Evolutionary conservation across 331 rosid species (phyloP), one percentile per base, ranked within the genome.

Genomic region (Quercus lobata): DNA sequence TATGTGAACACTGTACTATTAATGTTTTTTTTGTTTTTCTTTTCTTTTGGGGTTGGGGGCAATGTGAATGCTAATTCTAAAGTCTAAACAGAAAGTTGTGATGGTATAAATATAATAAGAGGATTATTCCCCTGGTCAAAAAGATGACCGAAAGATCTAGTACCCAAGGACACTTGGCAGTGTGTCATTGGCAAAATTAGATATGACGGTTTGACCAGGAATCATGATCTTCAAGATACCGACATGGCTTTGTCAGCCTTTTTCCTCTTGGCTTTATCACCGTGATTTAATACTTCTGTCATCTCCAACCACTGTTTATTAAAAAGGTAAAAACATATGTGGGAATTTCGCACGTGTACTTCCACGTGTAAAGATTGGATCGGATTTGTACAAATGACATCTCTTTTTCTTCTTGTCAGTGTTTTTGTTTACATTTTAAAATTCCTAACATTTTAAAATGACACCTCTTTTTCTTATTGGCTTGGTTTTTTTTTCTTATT

Each of bases 241-340:
- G 79, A 80, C 88, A 65, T 15, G 41, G 66, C 65, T 63, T 17
- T 84, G 70, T 78, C 87, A 22, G 71, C 14, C 49, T 76, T 46
- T 44, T 32, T 27, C 4, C 22, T 16, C 57, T 60, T 75, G 78
- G 63, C 27, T 32, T 62, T 70, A 57, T 57, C n/a, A 44, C 82
- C 18, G 16, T 9, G 21, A 30, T 58, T 60, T 2, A 2, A 22
- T 15, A 25, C 32, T 80, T 55, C 57, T 25, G 27, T 46, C 53
- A 46, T 46, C 4, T 46, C 53, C 16, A 46, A 46, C 54, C 0
- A 46, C 16, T 46, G 12, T 46, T 46, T 46, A 46, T 46, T 10
- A 10, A 46, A 10, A 46, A 12, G 3, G 3, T 1, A 1, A 8
- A 46, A 46, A 9, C 24, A 7, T 72, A 4, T 10, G 37, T 68